Conservation (phyloP, 139 green algal species). For the Spirogloea muscicola region DNA sequence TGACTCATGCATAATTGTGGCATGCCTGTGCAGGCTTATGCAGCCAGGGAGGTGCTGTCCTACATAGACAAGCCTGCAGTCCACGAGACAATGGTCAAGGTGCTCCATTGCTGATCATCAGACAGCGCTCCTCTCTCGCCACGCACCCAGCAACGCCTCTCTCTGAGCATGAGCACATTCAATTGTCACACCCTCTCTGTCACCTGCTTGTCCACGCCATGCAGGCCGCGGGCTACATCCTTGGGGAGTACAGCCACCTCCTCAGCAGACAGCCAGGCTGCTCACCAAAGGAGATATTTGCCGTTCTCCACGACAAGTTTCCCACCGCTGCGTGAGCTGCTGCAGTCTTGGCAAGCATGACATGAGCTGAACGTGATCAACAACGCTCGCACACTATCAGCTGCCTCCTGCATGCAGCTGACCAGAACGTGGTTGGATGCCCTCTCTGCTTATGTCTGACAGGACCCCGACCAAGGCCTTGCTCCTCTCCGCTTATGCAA, state of each 20-base stretch:
- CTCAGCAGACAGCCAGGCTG: conserved; percentile 49
- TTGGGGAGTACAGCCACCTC: conserved; percentile 84
- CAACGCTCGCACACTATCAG: too few species aligned
- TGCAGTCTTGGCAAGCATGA: too few species aligned
- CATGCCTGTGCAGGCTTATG: conserved; percentile 66
- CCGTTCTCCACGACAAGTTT: conserved; percentile 73
- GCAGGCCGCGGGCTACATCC: conserved; percentile 69
- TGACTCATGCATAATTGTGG: too few species aligned
- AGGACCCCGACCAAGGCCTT: conserved; percentile 65
- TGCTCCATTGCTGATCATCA: too few species aligned
- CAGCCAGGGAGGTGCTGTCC: conserved; percentile 65
- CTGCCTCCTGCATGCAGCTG: background rate
- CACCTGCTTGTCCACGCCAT: conserved; percentile 14
- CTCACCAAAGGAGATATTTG: conserved; percentile 67
- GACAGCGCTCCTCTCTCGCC: too few species aligned
- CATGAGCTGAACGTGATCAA: too few species aligned
- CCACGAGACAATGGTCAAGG: conserved; percentile 64
- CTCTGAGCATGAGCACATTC: too few species aligned
- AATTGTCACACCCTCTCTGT: too few species aligned
- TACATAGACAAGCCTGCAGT: conserved; percentile 61
- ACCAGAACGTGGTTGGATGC: background rate
- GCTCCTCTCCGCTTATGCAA: conserved; percentile 81
- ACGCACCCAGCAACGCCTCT: too few species aligned
- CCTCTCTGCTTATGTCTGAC: background rate
- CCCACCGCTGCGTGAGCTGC: conserved; percentile 50